Percentiles rank a stretch among this genome's conserved stretches.
These are phyloP conservation scores for Acmispon strigosus DNA, from an alignment of 306 rosid species.

Conservation along the genomic window DNA sequence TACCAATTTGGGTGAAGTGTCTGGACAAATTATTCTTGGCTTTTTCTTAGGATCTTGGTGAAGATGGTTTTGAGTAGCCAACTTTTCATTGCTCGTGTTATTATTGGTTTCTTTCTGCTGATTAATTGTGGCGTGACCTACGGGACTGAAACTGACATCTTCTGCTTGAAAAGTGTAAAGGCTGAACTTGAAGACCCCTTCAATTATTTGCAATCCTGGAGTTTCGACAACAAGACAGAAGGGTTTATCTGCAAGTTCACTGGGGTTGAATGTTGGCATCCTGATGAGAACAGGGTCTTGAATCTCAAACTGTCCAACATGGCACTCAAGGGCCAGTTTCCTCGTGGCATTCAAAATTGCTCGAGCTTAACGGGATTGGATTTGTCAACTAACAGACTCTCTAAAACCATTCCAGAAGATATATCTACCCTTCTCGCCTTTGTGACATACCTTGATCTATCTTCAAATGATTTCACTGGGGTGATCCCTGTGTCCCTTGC, in stretches of 20 bases:
- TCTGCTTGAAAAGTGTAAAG: constrained; percentile 51
- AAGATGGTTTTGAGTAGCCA: constrained; percentile 33
- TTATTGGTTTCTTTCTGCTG: constrained; percentile 33
- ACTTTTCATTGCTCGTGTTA: constrained; percentile 20
- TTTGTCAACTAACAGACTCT: constrained; percentile 61
- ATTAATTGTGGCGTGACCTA: constrained; percentile 27
- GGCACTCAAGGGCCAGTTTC: constrained; percentile 83
- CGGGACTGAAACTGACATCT: constrained; percentile 55
- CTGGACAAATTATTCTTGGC: neutral
- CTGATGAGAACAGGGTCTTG: constrained; percentile 63
- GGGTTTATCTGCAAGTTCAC: constrained; percentile 68
- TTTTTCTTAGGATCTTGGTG: constrained; percentile 11
- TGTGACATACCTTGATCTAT: constrained; percentile 58
- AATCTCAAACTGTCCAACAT: constrained; percentile 58
- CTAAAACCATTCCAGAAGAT: constrained; percentile 43
- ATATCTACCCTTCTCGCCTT: neutral
- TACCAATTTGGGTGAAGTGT: constrained; percentile 17
- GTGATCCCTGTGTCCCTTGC: constrained; percentile 41
- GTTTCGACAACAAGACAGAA: constrained; percentile 54
- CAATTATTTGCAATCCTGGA: constrained; percentile 46
- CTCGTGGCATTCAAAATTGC: constrained; percentile 51
- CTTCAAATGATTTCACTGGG: constrained; percentile 61
- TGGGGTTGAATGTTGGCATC: constrained; percentile 92
- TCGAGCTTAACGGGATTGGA: constrained; percentile 76
- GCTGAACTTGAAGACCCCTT: constrained; percentile 43